These are phyloP conservation scores for Calocybe gambosa DNA, from an alignment of 1,284 basidiomycete genomes.

Conservation along the genomic window DNA sequence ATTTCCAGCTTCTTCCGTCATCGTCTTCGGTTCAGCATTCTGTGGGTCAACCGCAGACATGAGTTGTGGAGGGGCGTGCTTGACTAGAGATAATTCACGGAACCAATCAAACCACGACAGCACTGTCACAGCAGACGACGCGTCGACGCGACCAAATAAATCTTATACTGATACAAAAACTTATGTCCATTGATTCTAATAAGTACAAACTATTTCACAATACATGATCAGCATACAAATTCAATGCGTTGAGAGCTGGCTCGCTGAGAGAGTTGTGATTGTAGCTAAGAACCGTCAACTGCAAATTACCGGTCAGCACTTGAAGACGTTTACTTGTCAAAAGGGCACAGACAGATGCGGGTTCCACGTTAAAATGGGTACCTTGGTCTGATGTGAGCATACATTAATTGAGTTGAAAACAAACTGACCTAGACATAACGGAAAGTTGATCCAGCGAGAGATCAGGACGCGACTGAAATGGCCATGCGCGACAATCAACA, in stretches of 20 bases:
- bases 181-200: not conserved
- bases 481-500: slow-evolving; percentile 73
- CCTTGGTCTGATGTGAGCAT: slow-evolving; percentile 33
- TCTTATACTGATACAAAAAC: not conserved
- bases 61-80: slow-evolving; percentile 20
- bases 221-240: slow-evolving; percentile 50
- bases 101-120: slow-evolving; percentile 23
- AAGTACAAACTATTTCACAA: slow-evolving; percentile 17
- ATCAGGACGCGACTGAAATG: slow-evolving; percentile 86
- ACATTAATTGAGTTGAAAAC: not conserved
- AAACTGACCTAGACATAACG: slow-evolving; percentile 55
- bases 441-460: slow-evolving; percentile 72
- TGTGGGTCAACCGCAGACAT: slow-evolving; percentile 43
- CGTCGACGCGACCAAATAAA: slow-evolving; percentile 18
- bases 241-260: slow-evolving; percentile 67
- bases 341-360: slow-evolving; percentile 57
- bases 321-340: slow-evolving; percentile 7
- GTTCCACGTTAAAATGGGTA: slow-evolving; percentile 74
- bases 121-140: too few species aligned
- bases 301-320: slow-evolving; percentile 7
- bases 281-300: slow-evolving; percentile 70
- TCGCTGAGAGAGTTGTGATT: slow-evolving; percentile 75
- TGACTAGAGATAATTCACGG: slow-evolving; percentile 16
- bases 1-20: slow-evolving; percentile 21
- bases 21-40: slow-evolving; percentile 21